A percentile compares a stretch with the other conserved stretches of the same genome.
Evolutionary conservation across 2,329 filamentous ascomycete species (phyloP).

Genomic region (Fusarium dlaminii): DNA sequence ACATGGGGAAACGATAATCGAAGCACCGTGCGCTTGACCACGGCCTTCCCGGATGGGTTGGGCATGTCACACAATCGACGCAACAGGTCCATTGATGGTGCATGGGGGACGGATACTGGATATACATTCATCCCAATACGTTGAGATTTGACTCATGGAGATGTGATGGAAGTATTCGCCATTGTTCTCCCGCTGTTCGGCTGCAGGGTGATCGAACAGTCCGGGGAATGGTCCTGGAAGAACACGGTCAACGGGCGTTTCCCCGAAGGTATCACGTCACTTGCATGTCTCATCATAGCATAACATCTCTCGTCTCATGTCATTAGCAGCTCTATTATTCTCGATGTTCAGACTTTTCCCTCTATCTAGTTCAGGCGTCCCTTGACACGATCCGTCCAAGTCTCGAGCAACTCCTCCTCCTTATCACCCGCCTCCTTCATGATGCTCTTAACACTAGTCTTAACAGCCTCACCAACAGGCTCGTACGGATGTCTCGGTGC

Average conservation of each 20-base stretch:
- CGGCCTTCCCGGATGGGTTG: not conserved
- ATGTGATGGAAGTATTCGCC: not conserved
- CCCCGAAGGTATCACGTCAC: not conserved
- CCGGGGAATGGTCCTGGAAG: not conserved
- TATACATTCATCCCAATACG: not conserved
- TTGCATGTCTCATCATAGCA: too few relatives aligned
- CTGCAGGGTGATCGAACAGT: not conserved
- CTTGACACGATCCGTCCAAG: constrained; percentile 28
- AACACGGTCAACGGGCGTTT: not conserved
- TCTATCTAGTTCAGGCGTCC: constrained; percentile 20
- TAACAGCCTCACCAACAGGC: constrained; percentile 54
- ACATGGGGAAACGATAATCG: not conserved
- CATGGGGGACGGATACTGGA: not conserved
- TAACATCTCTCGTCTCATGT: not conserved
- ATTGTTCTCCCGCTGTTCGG: not conserved
- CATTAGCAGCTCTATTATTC: not conserved
- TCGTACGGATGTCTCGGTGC: constrained; percentile 71
- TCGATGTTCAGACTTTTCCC: not conserved
- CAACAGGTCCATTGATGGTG: not conserved
- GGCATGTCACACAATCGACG: not conserved
- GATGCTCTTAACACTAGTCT: constrained; percentile 43
- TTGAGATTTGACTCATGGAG: not conserved
- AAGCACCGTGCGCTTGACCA: not conserved
- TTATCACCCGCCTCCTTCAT: constrained; percentile 57
- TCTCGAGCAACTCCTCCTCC: constrained; percentile 42